Base-by-base conservation (phyloP, 352 stramenopile genomes). In the Phytophthora multivora region DNA sequence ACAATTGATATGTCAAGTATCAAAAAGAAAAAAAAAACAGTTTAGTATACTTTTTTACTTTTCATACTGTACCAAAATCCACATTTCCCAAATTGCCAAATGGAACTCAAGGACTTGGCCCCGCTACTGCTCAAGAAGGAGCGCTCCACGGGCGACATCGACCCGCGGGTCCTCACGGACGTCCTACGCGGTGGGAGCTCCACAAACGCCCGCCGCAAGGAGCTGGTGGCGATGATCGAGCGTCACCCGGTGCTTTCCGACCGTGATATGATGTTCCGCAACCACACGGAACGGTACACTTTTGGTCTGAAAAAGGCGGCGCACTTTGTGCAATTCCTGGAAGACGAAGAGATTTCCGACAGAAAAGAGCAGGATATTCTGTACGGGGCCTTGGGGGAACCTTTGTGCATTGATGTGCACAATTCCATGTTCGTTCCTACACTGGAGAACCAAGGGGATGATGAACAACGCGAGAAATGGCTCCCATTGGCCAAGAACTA, bases 261-360 rank as follows among this genome's bases (percentile, higher is more conserved):
- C 21, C 62, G 55, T 18, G 62, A 70, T 13, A 61, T 65, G 48
- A 28, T 60, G 16, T 66, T 43, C 41, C 54, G 50, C 5, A 70
- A 70, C 42, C 62, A 70, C 55, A 41, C 33, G 40, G 31, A 66
- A 41, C 62, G 62, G 28, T 70, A 70, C 62, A 31, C 39, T 7
- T 50, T 52, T 41, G 62, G 54, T 1, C 39, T 70, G 10, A 60
- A 65, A 49, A 70, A 70, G 48, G 50, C 25, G 0, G 25, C 21
- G n/a, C 54, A 70, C 41, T 70, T 40, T 33, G 55, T 66, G 10
- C n/a, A 60, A 18, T 35, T 68, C 4, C 30, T 70, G 1, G 30
- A 66, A 6, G 19, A 59, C 3, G n/a, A 16, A 13, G 18, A 36
- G 7, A 42, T 40, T 19, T 7, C 16, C 5, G 35, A 66, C 49